phyloP scores from a whole-genome alignment of 371 early-diverging fungal species.

The Nematocida ironsii region DNA sequence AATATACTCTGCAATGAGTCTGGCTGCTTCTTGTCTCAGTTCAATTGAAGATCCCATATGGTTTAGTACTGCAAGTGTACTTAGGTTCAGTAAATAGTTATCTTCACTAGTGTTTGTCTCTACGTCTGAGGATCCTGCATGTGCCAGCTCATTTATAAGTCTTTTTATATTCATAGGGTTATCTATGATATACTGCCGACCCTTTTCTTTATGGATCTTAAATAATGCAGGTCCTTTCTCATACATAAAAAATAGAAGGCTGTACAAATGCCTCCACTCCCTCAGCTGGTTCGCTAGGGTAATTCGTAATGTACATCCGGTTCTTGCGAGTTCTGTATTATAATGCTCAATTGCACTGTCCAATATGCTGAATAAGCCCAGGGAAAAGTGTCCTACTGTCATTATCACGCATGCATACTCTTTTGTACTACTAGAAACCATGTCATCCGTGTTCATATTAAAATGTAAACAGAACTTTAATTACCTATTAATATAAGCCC shows the following conservation, averaged over 20 bases:
- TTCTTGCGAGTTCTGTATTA: not conserved
- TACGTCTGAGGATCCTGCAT: too few relatives aligned
- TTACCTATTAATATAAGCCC: not conserved
- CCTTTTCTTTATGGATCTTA: too few relatives aligned
- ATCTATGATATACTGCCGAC: too few relatives aligned
- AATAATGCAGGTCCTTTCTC: not conserved
- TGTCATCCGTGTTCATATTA: not conserved
- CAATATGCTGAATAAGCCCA: conserved; percentile 6
- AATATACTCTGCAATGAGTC: not conserved
- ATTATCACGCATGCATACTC: conserved; percentile 12
- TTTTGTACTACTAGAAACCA: not conserved
- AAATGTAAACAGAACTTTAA: conserved; percentile 8
- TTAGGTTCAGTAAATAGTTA: too few relatives aligned
- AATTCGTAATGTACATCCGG: not conserved
- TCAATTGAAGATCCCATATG: not conserved
- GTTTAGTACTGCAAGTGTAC: too few relatives aligned
- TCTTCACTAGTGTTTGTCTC: too few relatives aligned
- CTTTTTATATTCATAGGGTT: too few relatives aligned
- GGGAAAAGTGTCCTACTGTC: not conserved
- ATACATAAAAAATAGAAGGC: not conserved
- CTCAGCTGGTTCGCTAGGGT: not conserved
- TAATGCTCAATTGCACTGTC: not conserved
- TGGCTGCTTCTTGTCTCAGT: not conserved
- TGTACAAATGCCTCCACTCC: not conserved
- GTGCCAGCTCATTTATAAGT: too few relatives aligned